phyloP scores from a whole-genome alignment of 306 rosid species.

The Inga leiocalycina region DNA sequence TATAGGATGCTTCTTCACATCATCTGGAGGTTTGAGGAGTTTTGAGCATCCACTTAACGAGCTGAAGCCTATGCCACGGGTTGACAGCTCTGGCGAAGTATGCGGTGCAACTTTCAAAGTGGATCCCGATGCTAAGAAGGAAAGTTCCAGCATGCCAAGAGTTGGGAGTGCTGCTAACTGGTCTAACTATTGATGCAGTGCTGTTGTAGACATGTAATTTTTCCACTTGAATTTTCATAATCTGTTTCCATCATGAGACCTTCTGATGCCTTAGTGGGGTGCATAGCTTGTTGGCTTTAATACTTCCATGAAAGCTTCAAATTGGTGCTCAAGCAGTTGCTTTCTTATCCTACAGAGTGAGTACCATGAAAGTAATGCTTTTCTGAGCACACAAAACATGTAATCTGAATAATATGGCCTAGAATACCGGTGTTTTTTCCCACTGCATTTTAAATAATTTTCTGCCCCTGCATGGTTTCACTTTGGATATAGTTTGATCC shows the following conservation, averaged over 20 bases:
- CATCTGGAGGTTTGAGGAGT: constrained; percentile 89
- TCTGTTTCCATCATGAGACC: constrained; percentile 38
- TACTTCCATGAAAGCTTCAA: constrained; percentile 19
- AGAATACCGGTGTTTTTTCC: constrained; percentile 21
- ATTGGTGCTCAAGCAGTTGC: constrained; percentile 40
- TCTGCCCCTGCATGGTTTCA: neutral
- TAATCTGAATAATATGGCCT: constrained; percentile 49
- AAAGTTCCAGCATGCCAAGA: constrained; percentile 83
- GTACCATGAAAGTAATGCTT: constrained; percentile 28
- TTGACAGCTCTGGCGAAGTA: constrained; percentile 85
- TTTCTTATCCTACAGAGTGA: neutral
- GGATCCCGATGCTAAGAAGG: constrained; percentile 75
- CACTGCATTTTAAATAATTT: constrained; percentile 1
- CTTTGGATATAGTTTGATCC: neutral
- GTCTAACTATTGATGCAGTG: constrained; percentile 69
- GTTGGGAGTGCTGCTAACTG: constrained; percentile 99
- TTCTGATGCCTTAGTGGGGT: constrained; percentile 22
- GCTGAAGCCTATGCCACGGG: constrained; percentile 92
- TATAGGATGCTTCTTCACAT: constrained; percentile 86
- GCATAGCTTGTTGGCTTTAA: constrained; percentile 26
- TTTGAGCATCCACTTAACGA: constrained; percentile 91
- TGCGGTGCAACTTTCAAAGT: constrained; percentile 90
- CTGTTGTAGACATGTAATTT: neutral
- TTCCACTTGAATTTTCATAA: constrained; percentile 26
- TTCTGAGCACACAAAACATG: constrained; percentile 36